phyloP scores from a whole-genome alignment of 768 basidiomycete genomes.

The Amanita thiersii region DNA sequence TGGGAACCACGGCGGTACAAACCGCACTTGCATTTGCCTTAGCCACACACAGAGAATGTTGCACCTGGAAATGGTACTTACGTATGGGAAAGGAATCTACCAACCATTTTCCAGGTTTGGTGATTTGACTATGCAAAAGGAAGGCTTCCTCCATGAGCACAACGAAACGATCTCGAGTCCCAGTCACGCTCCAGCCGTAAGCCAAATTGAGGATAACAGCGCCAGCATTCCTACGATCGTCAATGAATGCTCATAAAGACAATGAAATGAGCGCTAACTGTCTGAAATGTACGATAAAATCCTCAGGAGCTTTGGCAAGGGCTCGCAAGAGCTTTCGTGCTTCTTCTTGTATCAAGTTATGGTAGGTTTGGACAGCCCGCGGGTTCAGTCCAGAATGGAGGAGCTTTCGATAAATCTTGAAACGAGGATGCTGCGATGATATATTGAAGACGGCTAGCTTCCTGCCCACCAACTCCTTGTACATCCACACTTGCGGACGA shows the following conservation, averaged over 20 bases:
- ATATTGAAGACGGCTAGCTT: conserved; percentile 21
- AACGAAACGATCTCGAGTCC: conserved; percentile 25
- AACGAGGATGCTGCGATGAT: conserved; percentile 20
- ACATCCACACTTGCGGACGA: conserved; percentile 27
- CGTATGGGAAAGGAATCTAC: conserved; percentile 31
- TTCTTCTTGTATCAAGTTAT: conserved; percentile 21
- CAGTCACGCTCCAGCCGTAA: conserved; percentile 28
- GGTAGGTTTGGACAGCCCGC: conserved; percentile 23
- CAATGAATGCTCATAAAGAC: neutral
- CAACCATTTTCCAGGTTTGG: conserved; percentile 24
- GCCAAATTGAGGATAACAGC: conserved; percentile 27
- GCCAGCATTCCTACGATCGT: conserved; percentile 20
- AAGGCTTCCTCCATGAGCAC: conserved; percentile 21
- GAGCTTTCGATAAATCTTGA: conserved; percentile 26
- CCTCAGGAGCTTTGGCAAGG: conserved; percentile 20
- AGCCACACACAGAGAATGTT: neutral
- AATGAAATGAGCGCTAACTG: conserved; percentile 15
- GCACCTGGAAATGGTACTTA: conserved; percentile 14
- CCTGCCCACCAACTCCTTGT: conserved; percentile 22
- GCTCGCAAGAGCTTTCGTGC: conserved; percentile 19
- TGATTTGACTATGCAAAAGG: conserved; percentile 14
- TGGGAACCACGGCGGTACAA: conserved; percentile 34
- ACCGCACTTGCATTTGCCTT: conserved; percentile 19
- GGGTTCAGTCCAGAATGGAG: conserved; percentile 28
- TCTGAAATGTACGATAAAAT: conserved; percentile 19